Evolutionary conservation across 2,329 filamentous ascomycete genomes (phyloP), one percentile per base, ranked within the genome.

Genomic region (Fusarium verrucosum): DNA sequence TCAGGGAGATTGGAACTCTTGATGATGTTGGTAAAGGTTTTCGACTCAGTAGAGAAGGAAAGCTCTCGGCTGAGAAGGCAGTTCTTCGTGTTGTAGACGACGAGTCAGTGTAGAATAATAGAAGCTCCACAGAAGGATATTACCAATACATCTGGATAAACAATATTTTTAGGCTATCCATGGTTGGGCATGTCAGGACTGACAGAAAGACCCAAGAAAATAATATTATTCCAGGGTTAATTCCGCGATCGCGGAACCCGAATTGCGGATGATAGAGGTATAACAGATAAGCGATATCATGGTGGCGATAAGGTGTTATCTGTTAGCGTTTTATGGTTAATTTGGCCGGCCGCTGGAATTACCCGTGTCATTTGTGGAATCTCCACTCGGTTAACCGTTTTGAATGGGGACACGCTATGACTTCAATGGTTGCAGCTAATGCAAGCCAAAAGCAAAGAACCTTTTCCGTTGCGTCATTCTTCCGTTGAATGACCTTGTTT

Each of bases 301-400:
- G 0, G 4, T 0, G 0, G 0, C 2, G 41, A 50, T 50, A 58
- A 28, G 42, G 0, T 0, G 3, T 0, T 9, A 10, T 17, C 4
- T 35, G 56, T 45, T 59, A 60, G 22, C 10, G 8, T 1, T 4
- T 8, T 20, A 53, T 14, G n/a, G n/a, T n/a, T n/a, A n/a, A n/a
- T n/a, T n/a, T n/a, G n/a, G n/a, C n/a, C n/a, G n/a, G n/a, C n/a
- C n/a, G n/a, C n/a, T n/a, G n/a, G n/a, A n/a, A 20, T 26, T n/a
- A 5, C 0, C n/a, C 38, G 40, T 38, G 56, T 59, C 56, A 59
- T 51, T 7, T 9, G n/a, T n/a, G n/a, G n/a, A n/a, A n/a, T n/a
- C n/a, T n/a, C n/a, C n/a, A n/a, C 28, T 11, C 26, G 19, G 25
- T 37, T 14, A 19, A 3, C 33, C n/a, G 16, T 16, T 45, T 20